Percentiles rank a stretch among this genome's conserved stretches.
phyloP scores from a whole-genome alignment of 2,329 filamentous ascomycete species.

The Colletotrichum costaricense region DNA sequence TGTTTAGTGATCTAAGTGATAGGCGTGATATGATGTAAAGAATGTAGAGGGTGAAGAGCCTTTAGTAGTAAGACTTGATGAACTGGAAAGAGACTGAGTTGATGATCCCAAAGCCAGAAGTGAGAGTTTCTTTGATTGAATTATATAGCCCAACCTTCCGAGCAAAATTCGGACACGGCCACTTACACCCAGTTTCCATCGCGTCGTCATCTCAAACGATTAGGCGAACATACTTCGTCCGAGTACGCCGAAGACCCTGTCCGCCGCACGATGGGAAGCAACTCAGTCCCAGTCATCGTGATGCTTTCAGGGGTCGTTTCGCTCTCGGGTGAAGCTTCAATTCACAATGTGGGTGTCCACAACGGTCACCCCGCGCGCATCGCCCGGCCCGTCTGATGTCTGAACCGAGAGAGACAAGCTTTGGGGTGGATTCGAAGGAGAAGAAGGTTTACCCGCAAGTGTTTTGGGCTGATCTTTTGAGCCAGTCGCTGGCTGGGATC shows the following conservation, averaged over 20 bases:
- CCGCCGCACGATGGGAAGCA: background rate
- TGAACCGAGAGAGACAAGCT: constrained; percentile 5
- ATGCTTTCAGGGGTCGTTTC: constrained; percentile 10
- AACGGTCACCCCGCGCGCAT: background rate
- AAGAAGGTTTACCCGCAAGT: constrained; percentile 25
- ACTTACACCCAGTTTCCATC: background rate
- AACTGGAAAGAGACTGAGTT: background rate
- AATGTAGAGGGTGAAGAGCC: background rate
- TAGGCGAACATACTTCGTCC: constrained; percentile 3
- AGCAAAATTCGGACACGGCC: background rate
- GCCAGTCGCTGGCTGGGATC: constrained; percentile 15
- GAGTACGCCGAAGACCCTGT: constrained; percentile 8
- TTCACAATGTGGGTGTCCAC: background rate
- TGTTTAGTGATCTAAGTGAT: background rate
- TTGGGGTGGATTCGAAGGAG: background rate
- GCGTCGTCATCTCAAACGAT: constrained; percentile 24
- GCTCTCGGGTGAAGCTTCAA: background rate
- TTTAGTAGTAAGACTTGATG: background rate
- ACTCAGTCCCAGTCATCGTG: background rate
- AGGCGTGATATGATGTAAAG: background rate
- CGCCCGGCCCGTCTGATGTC: constrained; percentile 18
- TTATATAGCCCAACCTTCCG: constrained; percentile 14
- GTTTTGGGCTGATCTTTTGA: constrained; percentile 22
- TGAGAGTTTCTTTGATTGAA: background rate
- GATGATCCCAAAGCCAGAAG: accelerated